Evolutionary conservation across 306 rosid species (phyloP).

Genomic region (Cucurbita pepo): DNA sequence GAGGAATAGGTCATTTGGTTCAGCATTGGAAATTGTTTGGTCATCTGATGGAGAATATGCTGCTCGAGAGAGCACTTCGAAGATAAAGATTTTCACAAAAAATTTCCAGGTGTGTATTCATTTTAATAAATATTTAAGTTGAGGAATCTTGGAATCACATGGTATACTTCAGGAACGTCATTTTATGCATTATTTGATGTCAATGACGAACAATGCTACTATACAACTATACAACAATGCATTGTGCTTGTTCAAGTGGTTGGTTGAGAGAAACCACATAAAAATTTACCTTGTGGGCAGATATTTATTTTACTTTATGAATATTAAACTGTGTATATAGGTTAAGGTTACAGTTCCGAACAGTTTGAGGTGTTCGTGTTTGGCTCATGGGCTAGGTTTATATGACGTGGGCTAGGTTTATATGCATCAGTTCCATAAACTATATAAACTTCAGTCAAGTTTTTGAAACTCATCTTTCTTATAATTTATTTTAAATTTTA

Average conservation of each 20-base stretch:
- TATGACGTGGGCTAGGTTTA: neutral
- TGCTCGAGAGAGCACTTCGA: constrained; percentile 84
- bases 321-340: neutral
- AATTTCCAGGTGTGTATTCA: constrained; percentile 58
- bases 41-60: constrained; percentile 92
- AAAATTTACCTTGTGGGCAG: neutral
- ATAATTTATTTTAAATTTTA: neutral
- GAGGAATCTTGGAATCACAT: neutral
- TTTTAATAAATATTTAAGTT: neutral
- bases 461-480: neutral
- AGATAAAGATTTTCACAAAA: constrained; percentile 73
- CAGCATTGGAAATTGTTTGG: constrained; percentile 92
- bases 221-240: neutral
- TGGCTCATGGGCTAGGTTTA: neutral
- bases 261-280: neutral
- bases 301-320: neutral
- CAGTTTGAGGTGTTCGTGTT: neutral
- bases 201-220: neutral
- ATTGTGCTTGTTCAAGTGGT: constrained; percentile 5
- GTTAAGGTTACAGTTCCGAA: too few relatives aligned
- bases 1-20: constrained; percentile 98
- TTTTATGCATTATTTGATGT: neutral
- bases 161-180: neutral
- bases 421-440: neutral
- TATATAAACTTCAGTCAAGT: neutral